Evolutionary conservation across 2,329 filamentous ascomycete genomes (phyloP), one percentile per base, ranked within the genome.

Genomic region (Botrytis elliptica): DNA sequence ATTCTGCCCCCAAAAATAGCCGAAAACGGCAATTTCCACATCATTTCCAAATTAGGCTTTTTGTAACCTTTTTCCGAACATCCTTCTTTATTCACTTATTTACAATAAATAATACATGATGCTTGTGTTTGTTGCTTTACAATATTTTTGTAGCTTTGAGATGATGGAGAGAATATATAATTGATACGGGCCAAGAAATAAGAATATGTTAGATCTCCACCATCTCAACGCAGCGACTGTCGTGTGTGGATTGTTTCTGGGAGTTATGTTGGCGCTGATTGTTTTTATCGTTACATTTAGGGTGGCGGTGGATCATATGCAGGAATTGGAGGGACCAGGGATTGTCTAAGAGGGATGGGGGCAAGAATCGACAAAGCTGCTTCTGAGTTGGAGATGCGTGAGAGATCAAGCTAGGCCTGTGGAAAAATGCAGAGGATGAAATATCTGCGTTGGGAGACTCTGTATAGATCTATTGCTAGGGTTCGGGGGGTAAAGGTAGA

Each of bases 231-330:
- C 46, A 49, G 70, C 70, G n/a, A 55, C 60, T 33, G 62, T 72
- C 44, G 60, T 72, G 14, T 72, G 70, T 55, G 70, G 70, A 20
- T 67, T 72, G 3, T 72, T 72, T 29, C 29, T 72, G 22, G 70
- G 70, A 20, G 38, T 66, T 57, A 66, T 72, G 14, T 14, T 72
- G 60, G 70, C 70, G 18, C 12, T 72, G 1, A 66, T 72, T 33
- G 36, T 22, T 9, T 72, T 72, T 38, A 36, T 72, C n/a, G 4
- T 72, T 66, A 67, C 60, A 5, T 72, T 72, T 72, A 40, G 70
- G 29, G 22, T 72, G 36, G 70, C 70, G 46, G 60, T 72, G 9
- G 70, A 72, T 33, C 33, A 57, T 44, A 49, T 72, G 14, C 38
- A 57, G 4, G 60, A 65, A 22, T 46, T 57, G 22, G 70, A 72